These are phyloP conservation scores for Dillenia suffruticosa DNA, from an alignment of 164 flowering plant species.

Conservation along the genomic window DNA sequence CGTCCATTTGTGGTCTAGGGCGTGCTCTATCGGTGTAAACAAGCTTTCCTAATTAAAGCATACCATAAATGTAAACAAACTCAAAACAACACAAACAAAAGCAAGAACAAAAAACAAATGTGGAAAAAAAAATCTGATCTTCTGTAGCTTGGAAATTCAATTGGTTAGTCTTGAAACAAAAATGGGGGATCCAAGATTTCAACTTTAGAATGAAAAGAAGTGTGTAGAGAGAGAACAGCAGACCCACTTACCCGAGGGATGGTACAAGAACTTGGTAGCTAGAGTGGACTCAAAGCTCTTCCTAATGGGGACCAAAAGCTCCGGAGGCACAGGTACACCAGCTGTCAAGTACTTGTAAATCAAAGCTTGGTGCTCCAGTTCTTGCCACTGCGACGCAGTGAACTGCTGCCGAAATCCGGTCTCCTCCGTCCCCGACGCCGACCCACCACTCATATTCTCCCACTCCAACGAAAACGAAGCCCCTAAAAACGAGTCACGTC, in stretches of 20 bases:
- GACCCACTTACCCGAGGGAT: conserved; percentile 37
- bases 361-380: conserved; percentile 66
- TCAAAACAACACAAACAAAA: too few relatives aligned
- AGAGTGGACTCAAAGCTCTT: conserved; percentile 35
- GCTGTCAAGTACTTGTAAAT: conserved; percentile 57
- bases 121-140: too few relatives aligned
- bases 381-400: conserved; percentile 69
- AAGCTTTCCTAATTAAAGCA: too few relatives aligned
- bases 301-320: conserved; percentile 43
- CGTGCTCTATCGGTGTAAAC: too few relatives aligned
- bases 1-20: too few relatives aligned
- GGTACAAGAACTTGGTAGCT: conserved; percentile 40
- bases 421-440: conserved; percentile 21
- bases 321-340: conserved; percentile 59
- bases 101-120: too few relatives aligned
- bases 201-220: neutral
- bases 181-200: neutral
- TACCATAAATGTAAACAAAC: too few relatives aligned
- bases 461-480: neutral
- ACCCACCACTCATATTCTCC: conserved; percentile 22
- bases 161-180: too few relatives aligned
- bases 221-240: too few relatives aligned
- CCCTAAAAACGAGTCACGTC: too few relatives aligned
- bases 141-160: too few relatives aligned
- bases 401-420: conserved; percentile 36